phyloP scores from a whole-genome alignment of 176 grass and related monocot genomes.

The Cocos nucifera region DNA sequence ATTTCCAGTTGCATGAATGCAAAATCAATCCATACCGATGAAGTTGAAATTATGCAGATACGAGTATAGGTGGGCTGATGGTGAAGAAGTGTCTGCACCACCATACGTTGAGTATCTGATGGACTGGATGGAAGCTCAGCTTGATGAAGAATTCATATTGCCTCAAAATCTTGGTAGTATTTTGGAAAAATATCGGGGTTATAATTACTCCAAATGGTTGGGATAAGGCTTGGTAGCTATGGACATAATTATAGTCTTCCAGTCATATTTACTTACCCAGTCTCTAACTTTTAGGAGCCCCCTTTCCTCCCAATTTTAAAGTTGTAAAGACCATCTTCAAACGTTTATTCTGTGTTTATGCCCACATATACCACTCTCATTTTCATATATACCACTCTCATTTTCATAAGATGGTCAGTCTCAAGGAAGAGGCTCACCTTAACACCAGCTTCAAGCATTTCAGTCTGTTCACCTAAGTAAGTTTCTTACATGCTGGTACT shows the following conservation, averaged over 20 bases:
- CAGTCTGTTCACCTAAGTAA: slow-evolving; percentile 87
- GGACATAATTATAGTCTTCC: no score
- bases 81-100: slow-evolving; percentile 96
- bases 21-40: no score
- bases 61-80: slow-evolving; percentile 89
- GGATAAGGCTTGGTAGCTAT: no score
- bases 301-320: slow-evolving; percentile 90
- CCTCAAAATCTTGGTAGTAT: slow-evolving; percentile 90
- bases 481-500: not conserved
- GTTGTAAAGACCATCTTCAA: slow-evolving; percentile 98
- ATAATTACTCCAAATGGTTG: no score
- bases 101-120: slow-evolving; percentile 98
- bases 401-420: slow-evolving; percentile 98
- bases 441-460: slow-evolving; percentile 99
- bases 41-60: slow-evolving; percentile 42
- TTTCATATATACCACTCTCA: slow-evolving; percentile 94
- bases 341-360: slow-evolving; percentile 90
- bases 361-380: slow-evolving; percentile 87
- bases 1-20: no score
- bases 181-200: not conserved
- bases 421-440: slow-evolving; percentile 98
- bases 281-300: slow-evolving; percentile 45
- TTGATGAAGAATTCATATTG: slow-evolving; percentile 93
- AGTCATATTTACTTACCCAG: not conserved
- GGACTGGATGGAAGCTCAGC: slow-evolving; percentile 44